Percentiles rank a stretch among this genome's conserved stretches.
These are phyloP conservation scores for Cyberlindnera nakhonratchasimensis DNA, from an alignment of 805 yeast species.

Conservation along the genomic window DNA sequence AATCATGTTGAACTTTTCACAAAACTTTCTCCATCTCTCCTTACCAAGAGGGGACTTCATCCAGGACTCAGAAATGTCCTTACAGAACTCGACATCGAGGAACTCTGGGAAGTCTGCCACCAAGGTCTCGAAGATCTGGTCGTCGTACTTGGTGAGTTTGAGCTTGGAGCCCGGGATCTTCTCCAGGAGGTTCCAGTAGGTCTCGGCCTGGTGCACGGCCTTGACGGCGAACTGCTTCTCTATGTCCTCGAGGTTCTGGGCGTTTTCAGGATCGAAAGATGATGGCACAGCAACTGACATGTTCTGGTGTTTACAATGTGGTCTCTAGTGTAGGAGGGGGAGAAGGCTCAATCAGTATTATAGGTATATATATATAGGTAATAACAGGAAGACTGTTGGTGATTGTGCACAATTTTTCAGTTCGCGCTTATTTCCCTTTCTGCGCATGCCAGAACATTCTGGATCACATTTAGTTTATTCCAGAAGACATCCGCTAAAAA, in stretches of 20 bases:
- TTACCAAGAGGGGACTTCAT: conserved; percentile 81
- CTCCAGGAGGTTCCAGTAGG: conserved; percentile 81
- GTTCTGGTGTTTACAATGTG: neutral
- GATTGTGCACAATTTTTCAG: neutral
- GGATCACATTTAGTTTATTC: no score
- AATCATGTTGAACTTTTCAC: conserved; percentile 78
- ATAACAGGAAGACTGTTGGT: neutral
- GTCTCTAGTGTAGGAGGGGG: neutral
- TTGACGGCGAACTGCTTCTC: conserved; percentile 97
- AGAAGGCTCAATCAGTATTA: no score
- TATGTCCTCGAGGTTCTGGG: conserved; percentile 92
- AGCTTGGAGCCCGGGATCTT: conserved; percentile 77
- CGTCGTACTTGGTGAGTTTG: conserved; percentile 68
- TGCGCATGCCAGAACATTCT: neutral
- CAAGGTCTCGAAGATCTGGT: conserved; percentile 60
- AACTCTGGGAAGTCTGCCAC: conserved; percentile 86
- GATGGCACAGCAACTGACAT: conserved; percentile 13
- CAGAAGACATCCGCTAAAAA: no score
- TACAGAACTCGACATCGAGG: conserved; percentile 53
- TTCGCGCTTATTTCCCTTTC: neutral
- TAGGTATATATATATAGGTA: no score
- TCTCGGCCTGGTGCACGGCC: conserved; percentile 93
- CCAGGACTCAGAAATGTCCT: conserved; percentile 65
- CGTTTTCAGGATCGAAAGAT: conserved; percentile 75
- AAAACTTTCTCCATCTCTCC: conserved; percentile 85